These are phyloP conservation scores for Chrysosporium queenslandicum DNA, from an alignment of 2,329 filamentous ascomycete species.

Conservation along the genomic window DNA sequence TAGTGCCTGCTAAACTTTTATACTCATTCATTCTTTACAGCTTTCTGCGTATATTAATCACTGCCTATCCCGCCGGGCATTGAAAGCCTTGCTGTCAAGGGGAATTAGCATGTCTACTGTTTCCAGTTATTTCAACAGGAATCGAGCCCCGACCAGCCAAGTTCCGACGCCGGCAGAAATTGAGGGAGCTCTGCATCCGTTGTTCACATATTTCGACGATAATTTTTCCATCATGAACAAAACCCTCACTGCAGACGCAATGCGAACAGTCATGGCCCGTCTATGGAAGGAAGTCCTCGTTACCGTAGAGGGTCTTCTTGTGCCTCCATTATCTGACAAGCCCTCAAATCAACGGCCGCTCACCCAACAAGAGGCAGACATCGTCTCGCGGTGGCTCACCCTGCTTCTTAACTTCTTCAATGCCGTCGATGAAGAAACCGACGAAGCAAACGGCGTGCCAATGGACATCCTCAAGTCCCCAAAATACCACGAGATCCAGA, in stretches of 20 bases:
- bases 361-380: conserved; percentile 77
- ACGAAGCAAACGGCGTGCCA: conserved; percentile 78
- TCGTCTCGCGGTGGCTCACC: conserved; percentile 90
- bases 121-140: conserved; percentile 54
- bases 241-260: conserved; percentile 86
- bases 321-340: conserved; percentile 91
- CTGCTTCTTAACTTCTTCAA: conserved; percentile 92
- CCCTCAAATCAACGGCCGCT: conserved; percentile 75
- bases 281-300: conserved; percentile 96
- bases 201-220: conserved; percentile 93
- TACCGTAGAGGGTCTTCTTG: conserved; percentile 79
- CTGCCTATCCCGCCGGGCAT: conserved; percentile 71
- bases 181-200: conserved; percentile 67
- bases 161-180: conserved; percentile 62
- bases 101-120: conserved; percentile 63
- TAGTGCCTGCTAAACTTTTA: background rate
- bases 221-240: conserved; percentile 99
- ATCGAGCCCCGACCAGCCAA: conserved; percentile 42
- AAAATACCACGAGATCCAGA: conserved; percentile 96
- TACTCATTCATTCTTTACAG: conserved; percentile 36
- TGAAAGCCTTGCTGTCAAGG: conserved; percentile 64
- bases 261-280: conserved; percentile 96
- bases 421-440: conserved; percentile 70
- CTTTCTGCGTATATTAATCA: conserved; percentile 87
- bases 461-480: conserved; percentile 87